Percentiles rank a stretch among this genome's conserved stretches.
phyloP scores from a whole-genome alignment of 1,284 basidiomycete genomes.

The Apiotrichum gamsii region DNA sequence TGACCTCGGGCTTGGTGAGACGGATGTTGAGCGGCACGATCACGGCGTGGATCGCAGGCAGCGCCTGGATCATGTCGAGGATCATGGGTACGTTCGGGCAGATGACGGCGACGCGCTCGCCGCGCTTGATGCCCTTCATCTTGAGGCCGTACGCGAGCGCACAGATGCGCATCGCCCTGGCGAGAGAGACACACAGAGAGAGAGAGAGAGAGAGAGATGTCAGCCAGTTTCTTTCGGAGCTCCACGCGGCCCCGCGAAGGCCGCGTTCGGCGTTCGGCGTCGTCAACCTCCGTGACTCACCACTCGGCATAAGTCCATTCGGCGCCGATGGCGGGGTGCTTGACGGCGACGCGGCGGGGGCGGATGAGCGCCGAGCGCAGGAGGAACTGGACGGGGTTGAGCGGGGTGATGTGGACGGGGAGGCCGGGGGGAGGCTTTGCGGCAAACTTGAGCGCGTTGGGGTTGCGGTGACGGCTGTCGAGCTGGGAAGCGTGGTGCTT shows the following conservation, averaged over 20 bases:
- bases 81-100: conserved; percentile 18
- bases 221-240: not conserved
- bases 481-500: conserved; percentile 6
- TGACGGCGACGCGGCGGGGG: conserved; percentile 13
- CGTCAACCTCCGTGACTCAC: conserved; percentile 3
- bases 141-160: conserved; percentile 64
- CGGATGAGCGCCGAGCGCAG: conserved; percentile 17
- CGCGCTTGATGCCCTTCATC: conserved; percentile 63
- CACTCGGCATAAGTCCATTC: conserved; percentile 19
- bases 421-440: conserved; percentile 6
- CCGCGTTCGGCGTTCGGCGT: too few species aligned
- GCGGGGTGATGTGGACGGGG: conserved; percentile 9
- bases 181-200: too few species aligned
- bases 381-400: conserved; percentile 17
- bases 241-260: too few species aligned
- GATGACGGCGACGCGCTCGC: conserved; percentile 66
- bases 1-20: conserved; percentile 15
- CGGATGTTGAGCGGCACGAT: conserved; percentile 19
- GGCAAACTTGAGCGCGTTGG: conserved; percentile 16
- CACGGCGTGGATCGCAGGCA: conserved; percentile 14
- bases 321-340: conserved; percentile 17
- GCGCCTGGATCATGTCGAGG: conserved; percentile 16
- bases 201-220: too few species aligned
- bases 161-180: conserved; percentile 18
- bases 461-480: conserved; percentile 5